Conservation (phyloP, 768 basidiomycete genomes). For the Podaxis sp. region DNA sequence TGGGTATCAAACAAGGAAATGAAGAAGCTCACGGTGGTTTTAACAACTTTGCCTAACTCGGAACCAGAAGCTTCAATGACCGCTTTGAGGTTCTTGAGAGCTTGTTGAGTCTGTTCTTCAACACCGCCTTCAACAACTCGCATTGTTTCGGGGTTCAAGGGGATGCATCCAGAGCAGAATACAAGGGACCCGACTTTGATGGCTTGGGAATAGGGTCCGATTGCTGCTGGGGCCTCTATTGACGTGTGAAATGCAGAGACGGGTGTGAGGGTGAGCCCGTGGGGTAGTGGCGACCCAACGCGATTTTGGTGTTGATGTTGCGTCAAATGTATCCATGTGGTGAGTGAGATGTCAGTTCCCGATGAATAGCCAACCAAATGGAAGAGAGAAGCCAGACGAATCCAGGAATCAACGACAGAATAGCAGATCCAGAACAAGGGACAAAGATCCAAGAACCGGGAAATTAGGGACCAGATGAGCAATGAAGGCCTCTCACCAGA, state of each 20-base stretch:
- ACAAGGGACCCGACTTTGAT: constrained; percentile 80
- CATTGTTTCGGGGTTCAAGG: constrained; percentile 69
- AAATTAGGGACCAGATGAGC: neutral
- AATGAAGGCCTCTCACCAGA: too few relatives aligned
- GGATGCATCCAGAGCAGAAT: constrained; percentile 88
- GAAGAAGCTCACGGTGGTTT: constrained; percentile 71
- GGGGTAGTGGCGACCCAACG: neutral
- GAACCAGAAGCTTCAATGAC: constrained; percentile 83
- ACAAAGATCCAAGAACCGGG: neutral
- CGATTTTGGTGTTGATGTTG: too few relatives aligned
- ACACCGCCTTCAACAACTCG: constrained; percentile 71
- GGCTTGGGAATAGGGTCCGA: constrained; percentile 88
- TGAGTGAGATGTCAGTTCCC: too few relatives aligned
- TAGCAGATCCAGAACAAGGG: neutral
- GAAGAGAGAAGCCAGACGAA: too few relatives aligned
- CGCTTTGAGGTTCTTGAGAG: constrained; percentile 79
- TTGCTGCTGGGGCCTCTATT: constrained; percentile 69
- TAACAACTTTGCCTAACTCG: constrained; percentile 75
- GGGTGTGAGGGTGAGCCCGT: neutral
- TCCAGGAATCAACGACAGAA: too few relatives aligned
- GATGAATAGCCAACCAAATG: too few relatives aligned
- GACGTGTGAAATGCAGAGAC: neutral
- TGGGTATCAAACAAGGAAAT: neutral
- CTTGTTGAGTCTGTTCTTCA: constrained; percentile 78
- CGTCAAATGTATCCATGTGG: too few relatives aligned